phyloP scores from a whole-genome alignment of 2,329 filamentous ascomycete genomes.

The Neurospora sp. region DNA sequence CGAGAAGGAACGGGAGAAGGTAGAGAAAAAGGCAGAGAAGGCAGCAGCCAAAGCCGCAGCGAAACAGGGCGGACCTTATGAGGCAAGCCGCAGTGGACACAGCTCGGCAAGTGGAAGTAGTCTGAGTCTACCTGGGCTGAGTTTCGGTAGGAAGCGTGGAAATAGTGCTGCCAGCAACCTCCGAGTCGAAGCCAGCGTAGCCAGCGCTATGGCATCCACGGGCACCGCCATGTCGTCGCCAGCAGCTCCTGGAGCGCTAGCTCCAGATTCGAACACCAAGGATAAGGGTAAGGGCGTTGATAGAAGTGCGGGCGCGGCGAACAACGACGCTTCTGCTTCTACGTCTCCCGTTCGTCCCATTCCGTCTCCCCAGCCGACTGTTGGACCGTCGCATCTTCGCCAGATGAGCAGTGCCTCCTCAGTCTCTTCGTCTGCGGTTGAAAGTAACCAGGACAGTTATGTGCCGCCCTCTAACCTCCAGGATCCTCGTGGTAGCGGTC shows the following conservation, averaged over 20 bases:
- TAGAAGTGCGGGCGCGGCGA: constrained; percentile 28
- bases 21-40: constrained; percentile 62
- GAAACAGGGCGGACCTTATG: constrained; percentile 29
- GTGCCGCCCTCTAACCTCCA: constrained; percentile 28
- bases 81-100: constrained; percentile 28
- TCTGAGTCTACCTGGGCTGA: constrained; percentile 51
- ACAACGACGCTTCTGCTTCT: constrained; percentile 16
- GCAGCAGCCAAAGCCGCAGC: constrained; percentile 72
- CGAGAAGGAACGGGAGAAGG: constrained; percentile 75
- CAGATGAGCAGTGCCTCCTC: constrained; percentile 86
- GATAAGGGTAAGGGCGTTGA: constrained; percentile 66
- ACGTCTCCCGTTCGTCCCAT: constrained; percentile 30
- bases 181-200: constrained; percentile 44
- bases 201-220: constrained; percentile 30
- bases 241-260: constrained; percentile 1
- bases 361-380: constrained; percentile 39
- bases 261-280: constrained; percentile 25
- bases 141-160: constrained; percentile 47
- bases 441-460: constrained; percentile 51
- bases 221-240: constrained; percentile 25
- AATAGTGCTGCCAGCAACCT: constrained; percentile 53
- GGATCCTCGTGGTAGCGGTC: constrained; percentile 43
- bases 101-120: constrained; percentile 53
- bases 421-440: constrained; percentile 64
- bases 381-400: constrained; percentile 61